Evolutionary conservation across 345 rosid species (phyloP), one percentile per base, ranked within the genome.

Genomic region (Psidium guajava): DNA sequence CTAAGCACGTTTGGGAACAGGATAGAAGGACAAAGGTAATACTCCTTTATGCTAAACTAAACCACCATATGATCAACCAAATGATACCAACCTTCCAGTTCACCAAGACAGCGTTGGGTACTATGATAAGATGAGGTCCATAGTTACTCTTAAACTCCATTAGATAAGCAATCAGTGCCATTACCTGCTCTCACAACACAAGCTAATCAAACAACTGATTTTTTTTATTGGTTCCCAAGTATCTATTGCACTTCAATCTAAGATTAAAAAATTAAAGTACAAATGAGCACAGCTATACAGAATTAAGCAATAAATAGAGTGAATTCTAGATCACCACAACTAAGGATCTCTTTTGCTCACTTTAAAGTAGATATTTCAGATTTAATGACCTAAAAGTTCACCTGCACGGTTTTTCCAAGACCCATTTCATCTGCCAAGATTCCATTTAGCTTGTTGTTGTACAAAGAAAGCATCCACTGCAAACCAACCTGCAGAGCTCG

Each of bases 361-460:
- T 69, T 61, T 20, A 32, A 32, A 69, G 47, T 69, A 69, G 77
- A 69, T 54, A 80, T 32, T 85, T 80, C 58, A 82, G 74, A 54
- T 81, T 64, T 16, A 64, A 64, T 42, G 75, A 36, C 77, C 77
- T 32, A 83, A 82, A 86, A 52, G 80, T 44, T 89, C 83, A 96
- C 99, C 99, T 98, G 99, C 81, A 98, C 99, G 85, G 99, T 98
- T 93, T 98, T 98, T 82, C 99, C 99, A 87, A 98, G 99, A 87
- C 99, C 99, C 99, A 98, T 98, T 92, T 98, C 99, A 91, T 98
- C 99, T 28, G 99, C 99, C 91, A 98, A 89, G 87, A 98, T 98
- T 86, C 99, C 99, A 92, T 98, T 98, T 86, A 98, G 90, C 92
- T 98, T 98, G 90, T 98, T 98, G 87, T 98, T 98, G 86, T 98